Base-by-base conservation (phyloP, 1,284 basidiomycete genomes). In the Moesziomyces antarcticus region DNA sequence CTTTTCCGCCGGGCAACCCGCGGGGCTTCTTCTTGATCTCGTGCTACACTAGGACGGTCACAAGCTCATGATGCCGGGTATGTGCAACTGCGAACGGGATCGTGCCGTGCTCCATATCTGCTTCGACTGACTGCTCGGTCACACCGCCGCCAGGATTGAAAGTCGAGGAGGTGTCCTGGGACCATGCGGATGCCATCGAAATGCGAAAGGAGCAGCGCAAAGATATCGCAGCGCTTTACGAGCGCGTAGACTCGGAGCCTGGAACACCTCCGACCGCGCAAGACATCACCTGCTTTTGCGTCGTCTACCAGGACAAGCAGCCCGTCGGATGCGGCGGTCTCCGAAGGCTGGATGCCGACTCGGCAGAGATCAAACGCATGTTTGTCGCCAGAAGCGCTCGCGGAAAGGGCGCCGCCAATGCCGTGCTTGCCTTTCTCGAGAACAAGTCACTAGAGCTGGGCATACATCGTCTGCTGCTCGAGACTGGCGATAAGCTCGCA, bases 351-450 rank as follows among this genome's bases (percentile, higher is more conserved):
- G 62, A 60, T 24, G 18, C 57, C 7, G 24, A 43, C n/a, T 51
- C 56, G 16, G 68, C 68, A 5, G 68, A 71, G 40, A 55, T 71
- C 50, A 71, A 65, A 25, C 49, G 68, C 14, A 71, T 65, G 62
- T 65, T 64, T 57, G 62, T 71, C 40, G 44, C 54, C 44, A 61
- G 57, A 40, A 21, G 56, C 6, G 57, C 62, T 10, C 61, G 68
- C 20, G 56, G 61, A 16, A 60, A 55, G 35, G 67, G 62, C 8
- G 68, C 68, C 9, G 62, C 68, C 16, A 51, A 55, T 3, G 68
- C 68, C 6, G 30, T 65, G 9, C 55, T 72, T 16, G 50, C 14
- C 9, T 66, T 66, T 44, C 51, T 72, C 37, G 68, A 72, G 20
- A 53, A 46, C 11, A 54, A 48, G n/a, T 46, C 68, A 9, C 45